A percentile compares a stretch with the other conserved stretches of the same genome.
Evolutionary conservation across 495 filamentous ascomycete genomes (phyloP).

Genomic region (Aspergillus leporis): DNA sequence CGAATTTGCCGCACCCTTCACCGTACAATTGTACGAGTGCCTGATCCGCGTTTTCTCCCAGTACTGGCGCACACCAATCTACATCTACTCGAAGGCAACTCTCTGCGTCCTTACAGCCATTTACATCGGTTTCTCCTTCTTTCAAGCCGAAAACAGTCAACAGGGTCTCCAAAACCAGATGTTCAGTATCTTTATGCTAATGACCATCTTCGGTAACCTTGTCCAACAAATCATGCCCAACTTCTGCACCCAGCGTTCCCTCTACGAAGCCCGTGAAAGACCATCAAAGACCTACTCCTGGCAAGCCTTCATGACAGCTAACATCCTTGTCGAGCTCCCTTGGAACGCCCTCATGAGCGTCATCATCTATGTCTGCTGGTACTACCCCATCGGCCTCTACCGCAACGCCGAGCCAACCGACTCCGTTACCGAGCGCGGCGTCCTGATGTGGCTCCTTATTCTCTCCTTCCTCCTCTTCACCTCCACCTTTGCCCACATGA

Average conservation of each 20-base stretch:
- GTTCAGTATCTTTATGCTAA: slow-evolving; percentile 86
- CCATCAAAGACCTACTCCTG: slow-evolving; percentile 75
- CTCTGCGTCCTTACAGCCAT: slow-evolving; percentile 56
- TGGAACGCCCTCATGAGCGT: slow-evolving; percentile 68
- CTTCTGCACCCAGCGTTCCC: slow-evolving; percentile 63
- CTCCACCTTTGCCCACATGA: slow-evolving; percentile 65
- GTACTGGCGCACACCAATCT: slow-evolving; percentile 62
- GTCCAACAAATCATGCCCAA: slow-evolving; percentile 78
- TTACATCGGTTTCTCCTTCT: slow-evolving; percentile 94
- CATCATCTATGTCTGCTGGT: slow-evolving; percentile 65
- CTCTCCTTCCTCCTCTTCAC: slow-evolving; percentile 59
- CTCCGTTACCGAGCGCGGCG: slow-evolving; percentile 51
- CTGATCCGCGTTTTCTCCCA: slow-evolving; percentile 54
- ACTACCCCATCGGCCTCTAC: slow-evolving; percentile 68
- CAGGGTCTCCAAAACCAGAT: slow-evolving; percentile 91
- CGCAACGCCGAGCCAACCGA: slow-evolving; percentile 47
- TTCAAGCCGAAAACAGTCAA: slow-evolving; percentile 65
- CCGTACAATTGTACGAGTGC: slow-evolving; percentile 52
- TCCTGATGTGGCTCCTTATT: slow-evolving; percentile 59
- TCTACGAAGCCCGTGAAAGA: slow-evolving; percentile 74
- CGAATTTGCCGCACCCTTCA: slow-evolving; percentile 58
- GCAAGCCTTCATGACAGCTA: slow-evolving; percentile 67
- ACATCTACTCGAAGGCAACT: slow-evolving; percentile 59
- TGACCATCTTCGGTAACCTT: slow-evolving; percentile 79
- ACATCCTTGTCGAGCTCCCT: slow-evolving; percentile 73